Percentiles rank a stretch among this genome's conserved stretches.
Evolutionary conservation across 768 basidiomycete genomes (phyloP).

Genomic region (Sporobolomyces pararoseus): DNA sequence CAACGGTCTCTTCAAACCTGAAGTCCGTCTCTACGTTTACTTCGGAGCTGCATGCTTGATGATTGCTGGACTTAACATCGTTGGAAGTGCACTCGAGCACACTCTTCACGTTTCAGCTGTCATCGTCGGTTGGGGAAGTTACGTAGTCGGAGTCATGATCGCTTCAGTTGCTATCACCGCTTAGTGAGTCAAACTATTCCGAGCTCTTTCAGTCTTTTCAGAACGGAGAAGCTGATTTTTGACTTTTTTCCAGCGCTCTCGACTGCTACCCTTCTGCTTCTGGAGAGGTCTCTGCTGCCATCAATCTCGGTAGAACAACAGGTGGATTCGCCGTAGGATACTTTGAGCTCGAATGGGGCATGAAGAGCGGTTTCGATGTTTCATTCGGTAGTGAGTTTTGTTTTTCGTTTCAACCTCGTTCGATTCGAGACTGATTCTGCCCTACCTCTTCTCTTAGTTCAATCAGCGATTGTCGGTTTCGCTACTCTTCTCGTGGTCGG

Average conservation of each 20-base stretch:
- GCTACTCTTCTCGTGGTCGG: slow-evolving; percentile 23
- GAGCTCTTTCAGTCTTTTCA: not conserved
- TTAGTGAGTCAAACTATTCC: slow-evolving; percentile 12
- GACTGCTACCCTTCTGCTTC: slow-evolving; percentile 32
- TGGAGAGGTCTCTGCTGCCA: slow-evolving; percentile 25
- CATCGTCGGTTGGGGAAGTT: slow-evolving; percentile 37
- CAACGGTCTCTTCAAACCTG: slow-evolving; percentile 32
- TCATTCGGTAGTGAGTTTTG: slow-evolving; percentile 36
- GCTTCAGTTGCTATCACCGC: slow-evolving; percentile 34
- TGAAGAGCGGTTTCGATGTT: slow-evolving; percentile 27
- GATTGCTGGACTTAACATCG: slow-evolving; percentile 37
- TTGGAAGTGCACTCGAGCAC: slow-evolving; percentile 28
- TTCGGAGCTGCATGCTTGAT: slow-evolving; percentile 26
- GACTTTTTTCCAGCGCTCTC: slow-evolving; percentile 13
- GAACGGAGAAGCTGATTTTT: not conserved
- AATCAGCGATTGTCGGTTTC: slow-evolving; percentile 38
- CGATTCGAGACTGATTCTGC: not conserved
- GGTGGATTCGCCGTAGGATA: slow-evolving; percentile 22
- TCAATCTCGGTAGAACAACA: slow-evolving; percentile 33
- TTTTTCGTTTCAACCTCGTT: not conserved
- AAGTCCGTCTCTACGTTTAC: slow-evolving; percentile 32
- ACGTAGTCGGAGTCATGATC: slow-evolving; percentile 40
- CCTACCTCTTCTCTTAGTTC: slow-evolving; percentile 3
- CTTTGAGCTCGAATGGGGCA: slow-evolving; percentile 35
- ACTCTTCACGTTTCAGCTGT: slow-evolving; percentile 22